phyloP scores from a whole-genome alignment of 306 rosid species.

The Luffa acutangula region DNA sequence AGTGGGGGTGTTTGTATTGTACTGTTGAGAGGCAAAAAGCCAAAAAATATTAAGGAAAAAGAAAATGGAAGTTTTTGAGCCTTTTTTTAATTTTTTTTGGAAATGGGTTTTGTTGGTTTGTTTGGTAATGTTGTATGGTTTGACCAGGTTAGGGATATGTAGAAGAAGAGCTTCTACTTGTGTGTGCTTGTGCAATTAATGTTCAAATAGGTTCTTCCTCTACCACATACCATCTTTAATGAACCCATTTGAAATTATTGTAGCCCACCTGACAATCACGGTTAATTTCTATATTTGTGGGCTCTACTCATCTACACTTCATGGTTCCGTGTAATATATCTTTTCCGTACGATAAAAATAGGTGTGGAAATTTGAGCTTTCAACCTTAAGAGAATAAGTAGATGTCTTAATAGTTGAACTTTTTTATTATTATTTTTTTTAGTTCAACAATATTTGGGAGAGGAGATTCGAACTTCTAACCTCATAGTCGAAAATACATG shows the following conservation, averaged over 20 bases:
- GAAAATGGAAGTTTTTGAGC: neutral
- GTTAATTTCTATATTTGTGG: neutral
- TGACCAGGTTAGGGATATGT: neutral
- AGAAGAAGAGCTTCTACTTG: neutral
- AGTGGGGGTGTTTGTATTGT: neutral
- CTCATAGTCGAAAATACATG: no score
- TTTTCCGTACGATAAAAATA: no score
- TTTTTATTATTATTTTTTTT: no score
- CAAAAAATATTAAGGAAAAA: neutral
- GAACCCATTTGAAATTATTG: neutral
- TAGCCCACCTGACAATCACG: neutral
- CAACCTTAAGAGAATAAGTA: no score
- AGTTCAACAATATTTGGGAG: no score
- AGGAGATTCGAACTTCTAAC: no score
- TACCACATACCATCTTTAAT: neutral
- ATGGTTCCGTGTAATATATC: no score
- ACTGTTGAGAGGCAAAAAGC: neutral
- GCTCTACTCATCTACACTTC: neutral
- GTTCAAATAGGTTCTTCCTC: neutral
- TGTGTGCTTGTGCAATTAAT: neutral
- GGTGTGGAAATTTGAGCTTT: no score
- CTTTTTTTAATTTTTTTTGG: neutral
- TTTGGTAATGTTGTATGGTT: neutral
- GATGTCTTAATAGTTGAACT: no score
- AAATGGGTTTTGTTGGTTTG: neutral